Evolutionary conservation across 371 early-diverging fungal species (phyloP).

Genomic region (Apophysomyces trapeziformis): DNA sequence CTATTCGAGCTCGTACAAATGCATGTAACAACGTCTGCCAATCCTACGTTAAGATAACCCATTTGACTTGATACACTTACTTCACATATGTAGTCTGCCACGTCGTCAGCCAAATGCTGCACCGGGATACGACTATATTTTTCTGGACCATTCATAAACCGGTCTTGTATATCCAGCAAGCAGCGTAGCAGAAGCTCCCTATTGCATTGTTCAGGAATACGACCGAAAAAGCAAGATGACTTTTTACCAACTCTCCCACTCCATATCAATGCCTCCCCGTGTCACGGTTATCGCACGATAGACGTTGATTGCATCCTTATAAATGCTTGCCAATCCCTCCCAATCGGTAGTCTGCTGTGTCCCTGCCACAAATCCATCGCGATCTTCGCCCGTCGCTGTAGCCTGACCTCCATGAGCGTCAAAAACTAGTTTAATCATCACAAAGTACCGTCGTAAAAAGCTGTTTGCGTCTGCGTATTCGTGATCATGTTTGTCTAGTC

Average conservation of each 20-base stretch:
- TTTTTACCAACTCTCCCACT: constrained; percentile 61
- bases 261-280: constrained; percentile 65
- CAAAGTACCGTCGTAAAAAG: constrained; percentile 63
- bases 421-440: constrained; percentile 60
- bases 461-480: constrained; percentile 56
- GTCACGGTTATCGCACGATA: constrained; percentile 62
- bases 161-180: constrained; percentile 59
- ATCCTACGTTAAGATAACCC: constrained; percentile 1
- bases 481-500: constrained; percentile 22
- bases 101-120: constrained; percentile 53
- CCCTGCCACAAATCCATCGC: constrained; percentile 21
- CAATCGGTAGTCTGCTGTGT: constrained; percentile 45
- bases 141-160: constrained; percentile 56
- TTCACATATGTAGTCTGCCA: constrained; percentile 61
- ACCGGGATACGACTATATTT: constrained; percentile 54
- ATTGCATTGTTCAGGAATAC: background rate
- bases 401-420: constrained; percentile 25
- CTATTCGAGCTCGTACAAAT: constrained; percentile 57
- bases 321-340: constrained; percentile 54
- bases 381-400: constrained; percentile 8
- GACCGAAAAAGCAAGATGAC: background rate
- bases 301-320: constrained; percentile 65
- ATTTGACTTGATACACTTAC: constrained; percentile 29
- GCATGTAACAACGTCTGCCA: constrained; percentile 61
- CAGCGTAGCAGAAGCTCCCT: constrained; percentile 56